Evolutionary conservation across 768 basidiomycete genomes (phyloP).

Genomic region (Serpula lacrymans): DNA sequence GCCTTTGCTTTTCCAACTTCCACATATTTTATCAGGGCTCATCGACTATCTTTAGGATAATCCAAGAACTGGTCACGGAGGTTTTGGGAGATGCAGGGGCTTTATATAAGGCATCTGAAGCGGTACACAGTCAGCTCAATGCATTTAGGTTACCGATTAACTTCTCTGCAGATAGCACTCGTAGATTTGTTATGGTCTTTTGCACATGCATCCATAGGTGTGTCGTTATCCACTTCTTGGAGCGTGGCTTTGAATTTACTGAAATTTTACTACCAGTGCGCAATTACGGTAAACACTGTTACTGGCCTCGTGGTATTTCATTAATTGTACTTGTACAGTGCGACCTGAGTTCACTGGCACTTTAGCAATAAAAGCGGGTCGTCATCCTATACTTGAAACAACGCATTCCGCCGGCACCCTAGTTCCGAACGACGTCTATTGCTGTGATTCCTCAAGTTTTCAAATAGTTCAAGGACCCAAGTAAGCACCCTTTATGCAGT

Average conservation of each 20-base stretch:
- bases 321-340: conserved; percentile 39
- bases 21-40: neutral
- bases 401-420: conserved; percentile 64
- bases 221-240: conserved; percentile 21
- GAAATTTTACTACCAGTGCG: conserved; percentile 32
- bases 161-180: conserved; percentile 61
- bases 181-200: conserved; percentile 91
- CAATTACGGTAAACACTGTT: conserved; percentile 40
- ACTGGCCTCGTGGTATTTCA: neutral
- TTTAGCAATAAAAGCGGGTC: conserved; percentile 82
- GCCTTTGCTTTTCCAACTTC: conserved; percentile 7
- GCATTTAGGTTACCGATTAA: neutral
- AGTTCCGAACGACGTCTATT: conserved; percentile 89
- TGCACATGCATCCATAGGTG: conserved; percentile 78
- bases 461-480: conserved; percentile 92
- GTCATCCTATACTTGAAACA: conserved; percentile 84
- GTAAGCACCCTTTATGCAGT: conserved; percentile 37
- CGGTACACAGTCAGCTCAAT: conserved; percentile 39
- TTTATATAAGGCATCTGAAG: conserved; percentile 89
- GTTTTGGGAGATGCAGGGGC: conserved; percentile 72
- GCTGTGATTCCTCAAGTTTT: conserved; percentile 79
- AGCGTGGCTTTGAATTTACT: conserved; percentile 4
- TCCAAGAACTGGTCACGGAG: conserved; percentile 70
- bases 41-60: conserved; percentile 49
- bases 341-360: conserved; percentile 92